Base-by-base conservation (phyloP, 202 grass and related monocot species). In the Carex arenaria region DNA sequence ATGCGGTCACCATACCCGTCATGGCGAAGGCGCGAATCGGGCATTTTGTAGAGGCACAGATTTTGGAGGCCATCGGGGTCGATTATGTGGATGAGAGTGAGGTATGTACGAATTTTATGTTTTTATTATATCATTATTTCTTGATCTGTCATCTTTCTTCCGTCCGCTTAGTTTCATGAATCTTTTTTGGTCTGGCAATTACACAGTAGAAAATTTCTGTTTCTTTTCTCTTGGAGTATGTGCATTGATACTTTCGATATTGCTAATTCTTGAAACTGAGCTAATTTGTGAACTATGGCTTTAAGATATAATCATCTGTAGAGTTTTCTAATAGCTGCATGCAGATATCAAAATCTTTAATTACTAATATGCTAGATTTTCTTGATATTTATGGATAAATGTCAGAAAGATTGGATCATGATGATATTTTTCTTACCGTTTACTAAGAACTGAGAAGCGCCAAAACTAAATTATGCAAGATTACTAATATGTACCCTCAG, bases 21-120 rank as follows among this genome's bases (percentile, higher is more conserved):
- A 97, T 97, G 94, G 94, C 92, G 18, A 97, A 97, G 79, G 94
- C 90, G 2, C 88, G 94, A 78, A 94, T 97, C 83, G 92, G 94
- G 0, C 92, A 97, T 92, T 97, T 97, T 80, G 84, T 88, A 22
- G 89, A 91, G 86, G 89, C 86, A 11, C 86, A 91, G 89, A 81
- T 91, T 74, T 77, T 91, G 32, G 84, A 91, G 84, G 80, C 73
- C 20, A 84, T 91, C 80, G 75, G 80, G 36, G 80, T 91, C 2
- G 89, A 91, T 77, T 91, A 86, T 69, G 68, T 91, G 10, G 87
- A 89, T 43, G 84, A 91, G 67, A 91, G 90, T 66, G 87, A 91
- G 83, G 86, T 87, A 26, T 68, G n/a, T 30, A 9, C 67, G 31
- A 61, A 65, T n/a, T 7, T 7, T 56, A 11, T 55, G 13, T 56